Percentiles rank a stretch among this genome's conserved stretches.
phyloP scores from a whole-genome alignment of 139 green algal species.

The Coelastrella sp. region DNA sequence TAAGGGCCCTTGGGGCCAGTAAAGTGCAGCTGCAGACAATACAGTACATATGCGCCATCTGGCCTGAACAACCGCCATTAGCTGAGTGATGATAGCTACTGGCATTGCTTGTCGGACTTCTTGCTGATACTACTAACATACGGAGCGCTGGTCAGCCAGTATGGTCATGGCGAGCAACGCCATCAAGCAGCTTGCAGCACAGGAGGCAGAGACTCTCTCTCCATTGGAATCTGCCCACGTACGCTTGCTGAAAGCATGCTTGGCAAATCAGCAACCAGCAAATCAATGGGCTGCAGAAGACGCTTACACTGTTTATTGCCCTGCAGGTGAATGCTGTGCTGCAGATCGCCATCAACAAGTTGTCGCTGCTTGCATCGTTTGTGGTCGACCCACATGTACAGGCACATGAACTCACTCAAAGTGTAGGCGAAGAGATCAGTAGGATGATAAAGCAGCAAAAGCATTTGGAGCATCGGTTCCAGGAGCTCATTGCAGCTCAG shows the following conservation, averaged over 20 bases:
- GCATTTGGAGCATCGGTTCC: constrained; percentile 76
- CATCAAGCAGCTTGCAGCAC: constrained; percentile 51
- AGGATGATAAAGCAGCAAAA: constrained; percentile 81
- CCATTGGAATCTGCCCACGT: constrained; percentile 57
- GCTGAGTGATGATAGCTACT: no score
- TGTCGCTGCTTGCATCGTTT: constrained; percentile 69
- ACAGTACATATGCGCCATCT: no score
- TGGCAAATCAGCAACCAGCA: neutral
- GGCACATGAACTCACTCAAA: constrained; percentile 75
- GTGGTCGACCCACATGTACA: constrained; percentile 76
- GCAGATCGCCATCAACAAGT: constrained; percentile 66
- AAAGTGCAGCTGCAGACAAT: no score
- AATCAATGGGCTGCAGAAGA: no score
- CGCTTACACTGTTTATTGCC: no score
- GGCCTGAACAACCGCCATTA: no score
- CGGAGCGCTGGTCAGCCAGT: neutral
- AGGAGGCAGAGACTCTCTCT: constrained; percentile 54
- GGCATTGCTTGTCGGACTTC: no score
- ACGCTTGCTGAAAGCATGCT: neutral
- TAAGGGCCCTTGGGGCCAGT: no score
- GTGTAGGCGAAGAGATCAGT: constrained; percentile 82
- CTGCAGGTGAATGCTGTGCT: constrained; percentile 72
- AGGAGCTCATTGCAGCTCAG: constrained; percentile 72
- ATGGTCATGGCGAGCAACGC: constrained; percentile 6
- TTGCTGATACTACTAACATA: neutral